Evolutionary conservation across 495 filamentous ascomycete species (phyloP).

Genomic region (Penicillium simplicissimum): DNA sequence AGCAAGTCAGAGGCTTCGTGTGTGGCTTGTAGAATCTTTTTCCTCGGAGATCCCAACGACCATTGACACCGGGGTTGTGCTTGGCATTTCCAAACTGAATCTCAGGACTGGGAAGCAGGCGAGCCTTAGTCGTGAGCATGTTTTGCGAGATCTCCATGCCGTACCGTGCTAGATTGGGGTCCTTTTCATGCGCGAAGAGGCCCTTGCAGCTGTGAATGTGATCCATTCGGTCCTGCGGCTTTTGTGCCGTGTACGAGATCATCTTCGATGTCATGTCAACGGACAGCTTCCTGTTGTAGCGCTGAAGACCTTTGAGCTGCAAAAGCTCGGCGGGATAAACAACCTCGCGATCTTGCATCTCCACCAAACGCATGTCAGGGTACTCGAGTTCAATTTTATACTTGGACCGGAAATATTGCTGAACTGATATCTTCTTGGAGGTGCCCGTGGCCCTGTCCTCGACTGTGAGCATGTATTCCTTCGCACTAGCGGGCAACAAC

Average conservation of each 20-base stretch:
- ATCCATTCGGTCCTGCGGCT: conserved; percentile 60
- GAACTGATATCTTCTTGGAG: conserved; percentile 49
- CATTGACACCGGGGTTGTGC: conserved; percentile 56
- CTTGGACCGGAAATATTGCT: conserved; percentile 65
- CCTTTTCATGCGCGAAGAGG: conserved; percentile 66
- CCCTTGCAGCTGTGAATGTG: conserved; percentile 65
- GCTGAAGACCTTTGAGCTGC: conserved; percentile 62
- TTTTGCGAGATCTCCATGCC: conserved; percentile 63
- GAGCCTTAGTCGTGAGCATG: conserved; percentile 67
- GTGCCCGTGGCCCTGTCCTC: conserved; percentile 50
- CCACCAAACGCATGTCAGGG: conserved; percentile 65
- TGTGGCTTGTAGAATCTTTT: conserved; percentile 72
- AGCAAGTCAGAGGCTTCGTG: conserved; percentile 57
- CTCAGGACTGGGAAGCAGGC: conserved; percentile 69
- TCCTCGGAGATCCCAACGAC: conserved; percentile 84
- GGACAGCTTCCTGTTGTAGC: conserved; percentile 77
- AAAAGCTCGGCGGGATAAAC: conserved; percentile 80
- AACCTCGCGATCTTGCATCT: conserved; percentile 63
- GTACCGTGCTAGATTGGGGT: conserved; percentile 66
- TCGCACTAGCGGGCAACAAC: conserved; percentile 56
- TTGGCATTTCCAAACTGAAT: conserved; percentile 61
- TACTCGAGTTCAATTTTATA: conserved; percentile 69
- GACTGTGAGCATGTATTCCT: conserved; percentile 58
- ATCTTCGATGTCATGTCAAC: conserved; percentile 67
- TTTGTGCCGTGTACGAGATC: conserved; percentile 80